Conservation (phyloP, 2,329 filamentous ascomycete species). For the Phialophora chinensis region DNA sequence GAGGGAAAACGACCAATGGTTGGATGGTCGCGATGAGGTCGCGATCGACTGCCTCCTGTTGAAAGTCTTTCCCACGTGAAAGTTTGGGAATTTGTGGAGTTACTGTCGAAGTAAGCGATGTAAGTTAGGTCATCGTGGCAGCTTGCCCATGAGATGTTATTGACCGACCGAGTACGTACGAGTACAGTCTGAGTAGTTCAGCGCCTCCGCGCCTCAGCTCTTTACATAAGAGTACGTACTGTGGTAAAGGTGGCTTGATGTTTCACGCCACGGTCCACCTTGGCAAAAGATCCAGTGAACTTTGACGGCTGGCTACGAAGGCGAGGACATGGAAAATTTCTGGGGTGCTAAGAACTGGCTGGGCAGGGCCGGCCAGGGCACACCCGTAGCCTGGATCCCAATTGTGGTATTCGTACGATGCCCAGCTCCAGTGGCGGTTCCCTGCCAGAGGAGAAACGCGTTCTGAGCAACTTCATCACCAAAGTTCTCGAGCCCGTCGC, state of each 20-base stretch:
- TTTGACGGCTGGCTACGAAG: background rate
- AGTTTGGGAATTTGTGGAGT: background rate
- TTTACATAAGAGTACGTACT: background rate
- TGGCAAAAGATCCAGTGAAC: background rate
- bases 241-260: background rate
- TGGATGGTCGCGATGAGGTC: background rate
- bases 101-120: background rate
- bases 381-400: background rate
- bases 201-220: background rate
- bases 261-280: background rate
- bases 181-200: background rate
- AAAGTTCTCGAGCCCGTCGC: background rate
- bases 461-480: background rate
- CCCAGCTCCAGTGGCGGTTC: background rate
- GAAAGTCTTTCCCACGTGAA: background rate
- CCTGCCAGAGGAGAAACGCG: background rate
- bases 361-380: background rate
- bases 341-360: background rate
- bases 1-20: no score
- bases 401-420: background rate
- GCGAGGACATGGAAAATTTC: background rate
- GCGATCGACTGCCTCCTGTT: background rate
- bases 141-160: no score
- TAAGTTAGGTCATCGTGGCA: background rate
- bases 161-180: no score